Conservation (phyloP, 2,329 filamentous ascomycete species). For the Calonectria crousiana region DNA sequence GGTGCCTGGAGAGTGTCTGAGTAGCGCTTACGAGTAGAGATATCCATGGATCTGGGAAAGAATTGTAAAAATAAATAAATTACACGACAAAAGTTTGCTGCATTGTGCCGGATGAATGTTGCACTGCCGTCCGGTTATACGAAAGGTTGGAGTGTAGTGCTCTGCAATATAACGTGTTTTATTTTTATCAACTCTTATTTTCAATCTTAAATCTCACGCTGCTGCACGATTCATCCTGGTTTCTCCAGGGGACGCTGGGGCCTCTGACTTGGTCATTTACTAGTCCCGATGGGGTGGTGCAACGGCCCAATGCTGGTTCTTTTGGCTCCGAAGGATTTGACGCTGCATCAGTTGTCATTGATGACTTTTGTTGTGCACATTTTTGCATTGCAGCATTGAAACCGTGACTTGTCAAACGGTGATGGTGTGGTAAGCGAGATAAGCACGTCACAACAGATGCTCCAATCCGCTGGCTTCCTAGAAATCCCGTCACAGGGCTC, state of each 20-base stretch:
- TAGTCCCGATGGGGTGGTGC: background rate
- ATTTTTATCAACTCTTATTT: background rate
- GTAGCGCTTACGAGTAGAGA: background rate
- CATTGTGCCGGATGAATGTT: background rate
- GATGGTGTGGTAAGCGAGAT: background rate
- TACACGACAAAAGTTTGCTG: background rate
- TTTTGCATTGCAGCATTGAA: background rate
- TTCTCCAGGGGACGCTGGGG: background rate
- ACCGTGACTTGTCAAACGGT: background rate
- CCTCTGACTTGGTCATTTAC: background rate
- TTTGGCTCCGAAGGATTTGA: background rate
- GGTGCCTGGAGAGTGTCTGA: background rate
- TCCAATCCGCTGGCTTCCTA: no score
- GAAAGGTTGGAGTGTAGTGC: background rate
- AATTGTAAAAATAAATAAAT: background rate
- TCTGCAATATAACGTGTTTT: background rate
- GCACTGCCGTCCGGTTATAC: background rate
- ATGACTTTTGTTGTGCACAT: background rate
- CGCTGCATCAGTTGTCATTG: background rate
- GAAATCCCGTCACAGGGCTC: no score
- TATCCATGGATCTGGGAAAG: background rate
- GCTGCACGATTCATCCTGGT: background rate
- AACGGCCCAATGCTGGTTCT: background rate
- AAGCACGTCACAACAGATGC: background rate
- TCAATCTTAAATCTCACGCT: background rate